phyloP scores from a whole-genome alignment of 192 early-diverging fungal species.

The Linnemannia schmuckeri region DNA sequence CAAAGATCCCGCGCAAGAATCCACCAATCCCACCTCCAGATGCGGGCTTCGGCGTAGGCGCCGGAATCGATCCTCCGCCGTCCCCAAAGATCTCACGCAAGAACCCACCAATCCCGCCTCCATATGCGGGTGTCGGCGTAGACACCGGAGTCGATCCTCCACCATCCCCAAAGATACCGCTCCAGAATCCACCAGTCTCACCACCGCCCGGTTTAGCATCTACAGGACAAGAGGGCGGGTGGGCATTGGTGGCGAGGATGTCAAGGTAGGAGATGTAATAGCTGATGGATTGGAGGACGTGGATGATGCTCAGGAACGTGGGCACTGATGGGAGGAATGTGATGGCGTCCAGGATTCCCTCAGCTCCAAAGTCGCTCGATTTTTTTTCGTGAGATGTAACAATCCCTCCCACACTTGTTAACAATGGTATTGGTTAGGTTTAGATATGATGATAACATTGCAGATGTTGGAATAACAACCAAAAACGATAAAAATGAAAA shows the following conservation, averaged over 20 bases:
- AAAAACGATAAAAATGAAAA: neutral
- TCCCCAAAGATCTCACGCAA: neutral
- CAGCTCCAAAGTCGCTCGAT: neutral
- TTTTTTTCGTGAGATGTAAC: slow-evolving; percentile 2
- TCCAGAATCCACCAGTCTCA: neutral
- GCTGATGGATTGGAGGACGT: slow-evolving; percentile 27
- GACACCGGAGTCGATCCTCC: neutral
- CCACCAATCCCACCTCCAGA: neutral
- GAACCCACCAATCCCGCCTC: neutral
- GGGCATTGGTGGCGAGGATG: slow-evolving; percentile 18
- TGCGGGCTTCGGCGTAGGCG: neutral
- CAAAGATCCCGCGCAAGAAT: neutral
- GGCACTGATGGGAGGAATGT: slow-evolving; percentile 12
- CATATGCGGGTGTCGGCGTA: neutral
- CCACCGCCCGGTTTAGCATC: neutral
- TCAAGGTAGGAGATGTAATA: slow-evolving; percentile 27
- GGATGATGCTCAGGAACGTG: slow-evolving; percentile 17
- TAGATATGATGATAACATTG: neutral
- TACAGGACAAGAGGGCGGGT: neutral
- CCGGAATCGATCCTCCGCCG: neutral
- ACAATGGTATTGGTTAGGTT: neutral
- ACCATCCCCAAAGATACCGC: neutral
- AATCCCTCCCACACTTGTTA: slow-evolving; percentile 20
- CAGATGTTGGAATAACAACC: neutral
- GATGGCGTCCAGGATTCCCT: slow-evolving; percentile 17